Evolutionary conservation across 768 basidiomycete genomes (phyloP).

Genomic region (Epithele typhae): DNA sequence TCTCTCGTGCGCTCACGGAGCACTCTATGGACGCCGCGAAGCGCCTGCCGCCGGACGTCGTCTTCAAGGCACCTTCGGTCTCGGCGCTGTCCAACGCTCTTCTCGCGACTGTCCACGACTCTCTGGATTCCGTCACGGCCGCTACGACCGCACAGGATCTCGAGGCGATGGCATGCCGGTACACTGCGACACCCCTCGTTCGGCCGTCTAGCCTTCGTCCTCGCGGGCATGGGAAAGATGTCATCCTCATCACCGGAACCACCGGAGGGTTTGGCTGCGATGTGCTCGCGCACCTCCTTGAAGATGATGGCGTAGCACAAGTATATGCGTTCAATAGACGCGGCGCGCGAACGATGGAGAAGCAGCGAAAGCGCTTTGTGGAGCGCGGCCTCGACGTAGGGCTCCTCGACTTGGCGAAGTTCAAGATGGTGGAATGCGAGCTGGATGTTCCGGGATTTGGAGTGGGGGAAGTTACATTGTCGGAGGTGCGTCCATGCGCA

Average conservation of each 20-base stretch:
- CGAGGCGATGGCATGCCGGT: constrained; percentile 34
- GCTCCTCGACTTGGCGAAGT: too few species aligned
- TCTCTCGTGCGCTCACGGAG: constrained; percentile 21
- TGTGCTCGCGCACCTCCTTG: constrained; percentile 19
- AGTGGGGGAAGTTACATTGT: too few species aligned
- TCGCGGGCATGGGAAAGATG: constrained; percentile 1
- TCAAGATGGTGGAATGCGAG: too few species aligned
- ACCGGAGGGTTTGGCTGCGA: constrained; percentile 28
- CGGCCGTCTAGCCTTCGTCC: not conserved
- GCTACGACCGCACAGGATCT: constrained; percentile 18
- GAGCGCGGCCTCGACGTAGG: too few species aligned
- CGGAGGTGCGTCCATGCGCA: too few species aligned
- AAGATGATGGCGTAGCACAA: constrained; percentile 6
- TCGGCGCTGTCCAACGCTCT: constrained; percentile 20
- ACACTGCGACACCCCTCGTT: constrained; percentile 20
- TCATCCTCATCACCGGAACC: constrained; percentile 29
- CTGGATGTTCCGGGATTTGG: too few species aligned
- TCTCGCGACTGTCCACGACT: not conserved
- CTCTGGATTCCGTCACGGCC: not conserved
- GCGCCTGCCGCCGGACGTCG: constrained; percentile 26
- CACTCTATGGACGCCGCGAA: not conserved
- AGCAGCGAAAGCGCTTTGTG: too few species aligned
- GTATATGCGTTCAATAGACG: too few species aligned
- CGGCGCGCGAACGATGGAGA: too few species aligned
- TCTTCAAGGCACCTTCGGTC: constrained; percentile 39